Evolutionary conservation across 768 basidiomycete genomes (phyloP).

Genomic region (Polyporus arcularius): DNA sequence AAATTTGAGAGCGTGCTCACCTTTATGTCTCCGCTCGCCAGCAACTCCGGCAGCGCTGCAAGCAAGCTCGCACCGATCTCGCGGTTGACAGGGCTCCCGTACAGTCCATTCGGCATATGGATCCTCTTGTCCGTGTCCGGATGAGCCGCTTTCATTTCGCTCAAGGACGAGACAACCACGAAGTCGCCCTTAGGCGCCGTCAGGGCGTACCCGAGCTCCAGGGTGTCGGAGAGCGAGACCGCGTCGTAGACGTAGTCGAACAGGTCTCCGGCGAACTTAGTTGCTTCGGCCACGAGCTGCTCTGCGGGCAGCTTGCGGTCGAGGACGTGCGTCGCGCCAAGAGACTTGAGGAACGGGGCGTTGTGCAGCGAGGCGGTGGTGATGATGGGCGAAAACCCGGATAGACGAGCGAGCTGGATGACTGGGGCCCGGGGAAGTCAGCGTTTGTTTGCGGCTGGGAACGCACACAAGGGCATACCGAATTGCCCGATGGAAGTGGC

Average conservation of each 20-base stretch:
- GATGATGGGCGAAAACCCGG: slow-evolving; percentile 32
- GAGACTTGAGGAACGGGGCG: slow-evolving; percentile 11
- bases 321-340: slow-evolving; percentile 31
- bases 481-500: slow-evolving; percentile 31
- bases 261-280: slow-evolving; percentile 20
- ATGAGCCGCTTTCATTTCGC: not conserved
- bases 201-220: slow-evolving; percentile 11
- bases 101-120: not conserved
- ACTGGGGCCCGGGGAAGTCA: too few species aligned
- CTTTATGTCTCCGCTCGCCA: slow-evolving; percentile 19
- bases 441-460: too few species aligned
- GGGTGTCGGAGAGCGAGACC: slow-evolving; percentile 24
- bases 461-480: too few species aligned
- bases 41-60: slow-evolving; percentile 11
- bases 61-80: slow-evolving; percentile 5
- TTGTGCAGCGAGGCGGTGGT: slow-evolving; percentile 30
- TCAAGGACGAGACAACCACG: slow-evolving; percentile 12
- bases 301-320: slow-evolving; percentile 22
- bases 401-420: slow-evolving; percentile 29
- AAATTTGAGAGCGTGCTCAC: slow-evolving; percentile 36
- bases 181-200: slow-evolving; percentile 25
- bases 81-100: slow-evolving; percentile 1
- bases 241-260: slow-evolving; percentile 27
- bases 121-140: slow-evolving; percentile 7
- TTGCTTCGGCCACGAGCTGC: slow-evolving; percentile 8